Conservation (phyloP, 169 alveolate species). For the Babesia sp. region DNA sequence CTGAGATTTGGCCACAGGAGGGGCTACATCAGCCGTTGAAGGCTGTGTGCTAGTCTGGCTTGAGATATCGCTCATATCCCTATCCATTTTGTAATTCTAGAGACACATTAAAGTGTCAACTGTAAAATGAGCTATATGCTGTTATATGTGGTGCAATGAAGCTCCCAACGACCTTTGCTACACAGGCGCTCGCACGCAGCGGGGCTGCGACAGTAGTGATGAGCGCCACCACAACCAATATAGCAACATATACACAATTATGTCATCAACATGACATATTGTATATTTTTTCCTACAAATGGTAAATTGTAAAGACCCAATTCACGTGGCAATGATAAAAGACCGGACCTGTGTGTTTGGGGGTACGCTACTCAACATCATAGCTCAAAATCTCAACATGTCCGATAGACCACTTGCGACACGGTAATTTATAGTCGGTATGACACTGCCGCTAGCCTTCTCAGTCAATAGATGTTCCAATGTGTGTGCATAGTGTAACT, state of each 20-base stretch:
- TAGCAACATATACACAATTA: neutral
- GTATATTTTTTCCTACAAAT: neutral
- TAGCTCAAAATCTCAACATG: neutral
- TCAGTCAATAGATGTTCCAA: neutral
- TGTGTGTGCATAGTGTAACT: neutral
- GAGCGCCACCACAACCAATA: neutral
- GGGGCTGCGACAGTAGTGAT: neutral
- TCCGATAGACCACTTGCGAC: neutral
- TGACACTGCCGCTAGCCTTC: neutral
- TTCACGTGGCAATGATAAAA: neutral
- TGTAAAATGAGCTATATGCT: neutral
- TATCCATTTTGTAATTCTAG: neutral
- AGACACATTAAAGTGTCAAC: neutral
- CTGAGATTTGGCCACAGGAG: neutral
- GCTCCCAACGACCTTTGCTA: neutral
- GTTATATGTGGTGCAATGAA: neutral
- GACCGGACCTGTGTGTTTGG: neutral
- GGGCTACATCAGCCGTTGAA: neutral
- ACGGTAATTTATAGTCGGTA: neutral
- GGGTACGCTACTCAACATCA: neutral
- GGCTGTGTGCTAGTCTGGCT: neutral
- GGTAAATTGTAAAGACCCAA: neutral
- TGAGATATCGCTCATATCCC: neutral
- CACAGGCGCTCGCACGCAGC: conserved; percentile 1
- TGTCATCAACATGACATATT: neutral